These are phyloP conservation scores for Mycena rebaudengoi DNA, from an alignment of 768 basidiomycete genomes.

Conservation along the genomic window DNA sequence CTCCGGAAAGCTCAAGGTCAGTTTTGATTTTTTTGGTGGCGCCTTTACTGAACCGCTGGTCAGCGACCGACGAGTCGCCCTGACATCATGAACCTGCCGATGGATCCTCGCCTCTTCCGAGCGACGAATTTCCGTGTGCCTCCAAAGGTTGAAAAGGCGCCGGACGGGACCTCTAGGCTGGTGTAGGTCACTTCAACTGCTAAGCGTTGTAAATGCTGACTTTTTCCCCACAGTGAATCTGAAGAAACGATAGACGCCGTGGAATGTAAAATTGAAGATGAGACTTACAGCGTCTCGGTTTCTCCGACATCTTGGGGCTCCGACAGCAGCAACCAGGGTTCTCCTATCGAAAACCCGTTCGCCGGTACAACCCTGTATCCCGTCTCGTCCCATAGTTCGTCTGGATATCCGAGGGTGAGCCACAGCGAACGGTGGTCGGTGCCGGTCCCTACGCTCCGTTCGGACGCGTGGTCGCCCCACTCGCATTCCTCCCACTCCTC, in stretches of 20 bases:
- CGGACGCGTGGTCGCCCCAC: constrained; percentile 19
- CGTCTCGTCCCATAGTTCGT: constrained; percentile 28
- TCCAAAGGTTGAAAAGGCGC: constrained; percentile 78
- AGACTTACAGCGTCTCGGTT: constrained; percentile 49
- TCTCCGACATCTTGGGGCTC: constrained; percentile 37
- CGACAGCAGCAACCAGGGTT: constrained; percentile 39
- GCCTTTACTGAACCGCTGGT: constrained; percentile 10
- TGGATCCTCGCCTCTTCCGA: constrained; percentile 81
- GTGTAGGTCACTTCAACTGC: constrained; percentile 53
- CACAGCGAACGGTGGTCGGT: constrained; percentile 23
- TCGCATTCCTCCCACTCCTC: constrained; percentile 4
- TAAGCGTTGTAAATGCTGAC: background rate
- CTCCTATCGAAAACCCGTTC: constrained; percentile 48
- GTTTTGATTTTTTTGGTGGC: constrained; percentile 15
- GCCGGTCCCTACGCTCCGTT: constrained; percentile 10
- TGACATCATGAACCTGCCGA: constrained; percentile 77
- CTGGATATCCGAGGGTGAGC: constrained; percentile 9
- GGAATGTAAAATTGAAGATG: constrained; percentile 60
- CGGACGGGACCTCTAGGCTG: constrained; percentile 72
- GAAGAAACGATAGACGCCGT: constrained; percentile 52
- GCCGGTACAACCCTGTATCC: constrained; percentile 40
- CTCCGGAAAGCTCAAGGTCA: constrained; percentile 67
- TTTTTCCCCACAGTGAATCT: constrained; percentile 43
- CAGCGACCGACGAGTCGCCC: constrained; percentile 72
- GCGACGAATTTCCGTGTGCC: constrained; percentile 86